Percentiles rank a stretch among this genome's conserved stretches.
These are phyloP conservation scores for Exophiala aquamarina DNA, from an alignment of 2,329 filamentous ascomycete genomes.

Conservation along the genomic window DNA sequence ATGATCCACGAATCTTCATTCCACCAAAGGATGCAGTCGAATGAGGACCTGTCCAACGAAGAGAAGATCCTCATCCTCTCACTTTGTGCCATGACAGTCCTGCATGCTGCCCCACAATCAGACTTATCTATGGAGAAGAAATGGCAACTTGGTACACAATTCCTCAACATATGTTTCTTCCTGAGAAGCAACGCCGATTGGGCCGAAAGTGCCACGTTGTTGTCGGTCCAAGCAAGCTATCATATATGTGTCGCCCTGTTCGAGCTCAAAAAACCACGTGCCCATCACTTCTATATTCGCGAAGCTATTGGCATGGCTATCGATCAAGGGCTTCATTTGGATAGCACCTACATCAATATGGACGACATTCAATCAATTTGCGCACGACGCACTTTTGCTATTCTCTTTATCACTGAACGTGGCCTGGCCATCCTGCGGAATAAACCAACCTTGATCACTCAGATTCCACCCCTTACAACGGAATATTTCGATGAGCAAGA, in stretches of 20 bases:
- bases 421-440: constrained; percentile 29
- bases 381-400: constrained; percentile 26
- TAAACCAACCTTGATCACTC: constrained; percentile 26
- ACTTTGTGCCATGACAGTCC: constrained; percentile 27
- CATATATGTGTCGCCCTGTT: constrained; percentile 27
- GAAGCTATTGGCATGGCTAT: constrained; percentile 28
- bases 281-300: constrained; percentile 28
- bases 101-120: constrained; percentile 27
- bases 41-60: constrained; percentile 23
- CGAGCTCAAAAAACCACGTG: constrained; percentile 28
- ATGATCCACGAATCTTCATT: constrained; percentile 27
- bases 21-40: constrained; percentile 17
- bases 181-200: constrained; percentile 24
- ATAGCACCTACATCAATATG: constrained; percentile 22
- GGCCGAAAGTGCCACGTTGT: constrained; percentile 24
- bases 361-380: constrained; percentile 25
- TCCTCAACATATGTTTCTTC: constrained; percentile 25
- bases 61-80: constrained; percentile 28
- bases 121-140: constrained; percentile 27
- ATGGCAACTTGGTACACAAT: constrained; percentile 24
- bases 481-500: constrained; percentile 30
- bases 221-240: constrained; percentile 27
- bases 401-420: constrained; percentile 29
- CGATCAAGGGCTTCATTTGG: constrained; percentile 24
- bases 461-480: constrained; percentile 20